Conservation (phyloP, 176 grass and related monocot genomes). For the Alopecurus myosuroides region DNA sequence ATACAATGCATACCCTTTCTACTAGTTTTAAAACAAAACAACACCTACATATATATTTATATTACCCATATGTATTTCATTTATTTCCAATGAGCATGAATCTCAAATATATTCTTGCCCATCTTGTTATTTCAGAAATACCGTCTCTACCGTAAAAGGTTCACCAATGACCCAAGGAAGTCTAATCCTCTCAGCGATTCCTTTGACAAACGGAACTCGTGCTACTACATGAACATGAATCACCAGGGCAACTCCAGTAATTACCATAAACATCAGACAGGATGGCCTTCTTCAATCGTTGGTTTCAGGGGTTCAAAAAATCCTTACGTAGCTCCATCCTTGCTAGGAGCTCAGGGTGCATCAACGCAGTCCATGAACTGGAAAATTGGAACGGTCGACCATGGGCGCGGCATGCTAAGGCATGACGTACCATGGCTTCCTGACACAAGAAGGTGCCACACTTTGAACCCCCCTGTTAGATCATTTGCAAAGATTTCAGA, state of each 20-base stretch:
- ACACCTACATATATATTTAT: not conserved
- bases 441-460: not conserved
- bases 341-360: constrained; percentile 4
- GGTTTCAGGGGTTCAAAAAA: not conserved
- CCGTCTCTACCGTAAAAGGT: constrained; percentile 42
- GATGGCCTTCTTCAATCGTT: not conserved
- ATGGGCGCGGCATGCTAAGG: not conserved
- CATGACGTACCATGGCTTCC: not conserved
- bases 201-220: constrained; percentile 4
- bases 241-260: too few species aligned
- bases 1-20: not conserved
- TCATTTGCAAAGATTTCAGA: constrained; percentile 5
- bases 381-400: not conserved
- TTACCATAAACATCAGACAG: not conserved
- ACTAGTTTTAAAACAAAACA: not conserved
- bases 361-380: not conserved
- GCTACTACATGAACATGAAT: constrained; percentile 2
- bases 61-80: not conserved
- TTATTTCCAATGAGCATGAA: constrained; percentile 17
- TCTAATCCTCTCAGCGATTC: not conserved
- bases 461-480: not conserved
- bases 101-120: not conserved
- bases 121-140: constrained; percentile 63
- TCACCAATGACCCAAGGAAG: not conserved
- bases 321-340: not conserved